Evolutionary conservation across 2,329 filamentous ascomycete species (phyloP), one percentile per base, ranked within the genome.

Genomic region (Scedosporium boydii): DNA sequence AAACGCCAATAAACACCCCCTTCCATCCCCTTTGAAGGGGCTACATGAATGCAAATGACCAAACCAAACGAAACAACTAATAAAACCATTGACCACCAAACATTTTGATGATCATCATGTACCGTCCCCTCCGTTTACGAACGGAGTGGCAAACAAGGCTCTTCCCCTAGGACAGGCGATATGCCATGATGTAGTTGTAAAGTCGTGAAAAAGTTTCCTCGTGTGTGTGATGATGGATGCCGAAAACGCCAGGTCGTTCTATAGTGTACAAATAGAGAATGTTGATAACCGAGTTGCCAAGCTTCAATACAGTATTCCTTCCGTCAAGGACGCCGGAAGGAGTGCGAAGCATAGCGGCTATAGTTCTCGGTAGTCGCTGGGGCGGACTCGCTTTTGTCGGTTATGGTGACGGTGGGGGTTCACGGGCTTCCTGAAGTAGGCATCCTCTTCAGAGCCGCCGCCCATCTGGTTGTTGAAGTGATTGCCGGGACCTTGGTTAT

Each of bases 401-500:
- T 92, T 91, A 74, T 93, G 88, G 71, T 95, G 90, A 59, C 95
- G 86, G 71, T 96, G 90, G 2, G 93, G 93, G 72, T 99, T 99
- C 65, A 98, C 90, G 0, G 95, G 95, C 74, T 96, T 93, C 63
- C 95, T 85, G 73, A 98, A 96, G 76, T 99, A 99, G 6, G 95
- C 90, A 64, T 92, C 91, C 63, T 96, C 92, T 62, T 96, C 91
- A 4, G 38, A 29, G 10, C 23, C 46, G 29, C 53, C 60, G 66
- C 86, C 85, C 63, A 82, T 87, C 2, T 82, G 64, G 44, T 62
- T 53, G 63, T 60, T 67, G 63, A 58, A 63, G 48, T 61, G 62
- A 16, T 62, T 58, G 59, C 63, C 63, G 57, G 65, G 63, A 57
- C 64, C 65, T 63, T 62, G 66, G 61, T 63, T 65, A 58, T 62